A percentile compares a stretch with the other conserved stretches of the same genome.
These are phyloP conservation scores for Sclerotiophoma versabilis DNA, from an alignment of 2,329 filamentous ascomycete species.

Conservation along the genomic window DNA sequence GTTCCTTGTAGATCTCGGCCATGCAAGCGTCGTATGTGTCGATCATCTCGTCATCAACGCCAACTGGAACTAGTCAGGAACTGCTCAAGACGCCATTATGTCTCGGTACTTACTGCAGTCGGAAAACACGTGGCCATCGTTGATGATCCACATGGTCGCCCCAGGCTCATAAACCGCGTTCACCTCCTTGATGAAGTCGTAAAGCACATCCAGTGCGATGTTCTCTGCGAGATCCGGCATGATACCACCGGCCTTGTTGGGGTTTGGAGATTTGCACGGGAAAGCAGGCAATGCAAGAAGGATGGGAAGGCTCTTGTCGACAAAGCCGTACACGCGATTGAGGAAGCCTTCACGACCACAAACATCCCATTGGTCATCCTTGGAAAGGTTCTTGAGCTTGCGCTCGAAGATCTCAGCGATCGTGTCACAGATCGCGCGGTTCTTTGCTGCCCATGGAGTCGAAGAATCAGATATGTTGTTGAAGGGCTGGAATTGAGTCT, in stretches of 20 bases:
- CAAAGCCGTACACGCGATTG: conserved; percentile 36
- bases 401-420: conserved; percentile 40
- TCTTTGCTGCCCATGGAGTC: conserved; percentile 28
- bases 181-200: conserved; percentile 52
- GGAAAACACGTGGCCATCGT: conserved; percentile 53
- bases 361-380: conserved; percentile 38
- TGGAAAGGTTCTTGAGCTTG: conserved; percentile 38
- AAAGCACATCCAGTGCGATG: conserved; percentile 51
- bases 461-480: conserved; percentile 24
- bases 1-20: conserved; percentile 48
- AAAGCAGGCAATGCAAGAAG: conserved; percentile 61
- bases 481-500: conserved; percentile 37
- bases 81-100: not conserved
- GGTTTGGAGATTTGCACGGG: conserved; percentile 68
- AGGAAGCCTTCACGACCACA: conserved; percentile 34
- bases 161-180: conserved; percentile 51
- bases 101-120: conserved; percentile 48
- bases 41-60: conserved; percentile 54
- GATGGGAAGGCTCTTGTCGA: conserved; percentile 36
- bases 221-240: conserved; percentile 55
- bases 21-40: conserved; percentile 51
- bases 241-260: conserved; percentile 61
- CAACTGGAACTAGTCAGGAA: conserved; percentile 38
- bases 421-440: conserved; percentile 25
- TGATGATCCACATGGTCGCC: conserved; percentile 53